phyloP scores from a whole-genome alignment of 805 yeast species.

The Candida mattraensis region DNA sequence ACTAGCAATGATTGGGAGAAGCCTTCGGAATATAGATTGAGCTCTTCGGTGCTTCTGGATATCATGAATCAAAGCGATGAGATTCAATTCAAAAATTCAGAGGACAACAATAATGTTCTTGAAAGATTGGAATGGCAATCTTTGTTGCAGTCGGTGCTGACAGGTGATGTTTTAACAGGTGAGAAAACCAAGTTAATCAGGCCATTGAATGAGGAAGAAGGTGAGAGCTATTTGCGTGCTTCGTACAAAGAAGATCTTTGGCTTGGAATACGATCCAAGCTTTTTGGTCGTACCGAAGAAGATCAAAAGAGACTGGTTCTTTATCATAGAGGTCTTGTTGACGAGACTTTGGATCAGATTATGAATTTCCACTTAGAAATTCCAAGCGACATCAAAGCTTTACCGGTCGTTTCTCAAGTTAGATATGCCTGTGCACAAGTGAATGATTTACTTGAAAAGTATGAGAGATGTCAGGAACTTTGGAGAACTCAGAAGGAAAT shows the following conservation, averaged over 20 bases:
- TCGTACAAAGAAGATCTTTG: slow-evolving; percentile 73
- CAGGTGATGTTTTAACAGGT: slow-evolving; percentile 90
- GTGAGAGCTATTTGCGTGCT: slow-evolving; percentile 51
- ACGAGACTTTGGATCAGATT: slow-evolving; percentile 68
- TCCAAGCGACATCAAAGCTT: slow-evolving; percentile 27
- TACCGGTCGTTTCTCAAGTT: slow-evolving; percentile 26
- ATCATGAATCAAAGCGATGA: slow-evolving; percentile 37
- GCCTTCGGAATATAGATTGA: slow-evolving; percentile 36
- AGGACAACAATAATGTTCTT: slow-evolving; percentile 39
- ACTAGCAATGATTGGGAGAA: slow-evolving; percentile 32
- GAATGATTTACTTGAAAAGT: slow-evolving; percentile 53
- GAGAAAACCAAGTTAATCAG: slow-evolving; percentile 78
- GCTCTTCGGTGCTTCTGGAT: slow-evolving; percentile 35
- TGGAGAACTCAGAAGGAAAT: slow-evolving; percentile 82
- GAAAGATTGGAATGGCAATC: slow-evolving; percentile 96
- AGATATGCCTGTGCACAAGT: slow-evolving; percentile 50
- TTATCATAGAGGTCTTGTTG: slow-evolving; percentile 71
- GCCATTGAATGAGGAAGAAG: slow-evolving; percentile 40
- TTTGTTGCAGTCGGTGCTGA: slow-evolving; percentile 84
- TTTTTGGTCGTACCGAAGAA: slow-evolving; percentile 74
- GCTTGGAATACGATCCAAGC: slow-evolving; percentile 83
- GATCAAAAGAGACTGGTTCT: slow-evolving; percentile 71
- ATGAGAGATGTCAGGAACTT: slow-evolving; percentile 65
- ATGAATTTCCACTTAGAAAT: slow-evolving; percentile 58
- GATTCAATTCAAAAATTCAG: slow-evolving; percentile 30